Percentiles rank a stretch among this genome's conserved stretches.
phyloP scores from a whole-genome alignment of 2,329 filamentous ascomycete genomes.

The Nothopassalora personata region DNA sequence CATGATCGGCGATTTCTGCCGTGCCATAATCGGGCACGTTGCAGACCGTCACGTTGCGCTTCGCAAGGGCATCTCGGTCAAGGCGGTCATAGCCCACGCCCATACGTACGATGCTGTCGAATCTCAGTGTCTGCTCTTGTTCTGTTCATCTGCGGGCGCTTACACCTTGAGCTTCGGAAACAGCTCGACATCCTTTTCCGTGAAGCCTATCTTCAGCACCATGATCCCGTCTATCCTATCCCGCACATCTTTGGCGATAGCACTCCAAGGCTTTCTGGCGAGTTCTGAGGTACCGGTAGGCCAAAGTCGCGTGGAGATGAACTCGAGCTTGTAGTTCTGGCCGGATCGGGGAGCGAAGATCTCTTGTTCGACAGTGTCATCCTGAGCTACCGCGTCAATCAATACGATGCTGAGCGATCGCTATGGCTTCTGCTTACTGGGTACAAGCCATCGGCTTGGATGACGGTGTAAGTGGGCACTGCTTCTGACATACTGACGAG shows the following conservation, averaged over 20 bases:
- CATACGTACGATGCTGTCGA: slow-evolving; percentile 28
- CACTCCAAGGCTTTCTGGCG: slow-evolving; percentile 24
- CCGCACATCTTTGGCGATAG: slow-evolving; percentile 25
- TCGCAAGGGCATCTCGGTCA: slow-evolving; percentile 26
- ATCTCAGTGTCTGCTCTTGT: neutral
- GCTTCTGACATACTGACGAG: neutral
- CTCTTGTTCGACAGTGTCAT: slow-evolving; percentile 23
- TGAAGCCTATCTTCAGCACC: slow-evolving; percentile 28
- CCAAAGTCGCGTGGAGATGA: slow-evolving; percentile 21
- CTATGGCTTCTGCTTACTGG: slow-evolving; percentile 8
- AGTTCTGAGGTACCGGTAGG: slow-evolving; percentile 20
- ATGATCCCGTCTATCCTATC: slow-evolving; percentile 27
- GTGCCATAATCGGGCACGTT: slow-evolving; percentile 33
- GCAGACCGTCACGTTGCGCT: slow-evolving; percentile 24
- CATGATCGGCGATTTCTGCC: slow-evolving; percentile 31
- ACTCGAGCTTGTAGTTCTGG: slow-evolving; percentile 25
- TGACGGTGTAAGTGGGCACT: slow-evolving; percentile 27
- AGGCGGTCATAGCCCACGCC: slow-evolving; percentile 32
- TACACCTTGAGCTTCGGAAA: slow-evolving; percentile 31
- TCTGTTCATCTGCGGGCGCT: slow-evolving; percentile 1
- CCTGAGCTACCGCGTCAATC: slow-evolving; percentile 9
- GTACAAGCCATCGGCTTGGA: slow-evolving; percentile 29
- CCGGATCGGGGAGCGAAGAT: slow-evolving; percentile 25
- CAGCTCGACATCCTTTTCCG: slow-evolving; percentile 23
- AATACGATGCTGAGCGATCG: neutral